Evolutionary conservation across 2,329 filamentous ascomycete genomes (phyloP), one percentile per base, ranked within the genome.

Genomic region (Neopestalotiopsis sp.): DNA sequence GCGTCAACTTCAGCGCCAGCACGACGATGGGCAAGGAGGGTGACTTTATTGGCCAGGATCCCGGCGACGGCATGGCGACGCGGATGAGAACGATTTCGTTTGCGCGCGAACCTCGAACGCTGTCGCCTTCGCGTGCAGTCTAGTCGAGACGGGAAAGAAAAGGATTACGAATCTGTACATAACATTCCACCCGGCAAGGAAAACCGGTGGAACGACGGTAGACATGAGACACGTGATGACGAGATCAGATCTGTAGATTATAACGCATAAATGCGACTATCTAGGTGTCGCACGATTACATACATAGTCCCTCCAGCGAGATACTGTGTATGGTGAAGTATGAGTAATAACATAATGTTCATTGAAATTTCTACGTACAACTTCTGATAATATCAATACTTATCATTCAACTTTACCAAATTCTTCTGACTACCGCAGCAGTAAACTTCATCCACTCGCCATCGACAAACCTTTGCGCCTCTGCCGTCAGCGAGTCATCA

Each of bases 81-180:
- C 67, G 69, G 58, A 69, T 70, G 58, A 68, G 69, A 24, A 72
- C 71, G 57, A 71, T 74, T 58, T 73, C 73, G 40, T 74, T 74
- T 66, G 67, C 68, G 10, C 40, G 61, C 9, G 34, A 64, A 20
- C 61, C 61, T 20, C 61, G 61, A 30, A 38, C 40, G 20, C 38
- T 38, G 10, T 64, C 61, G 14, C 61, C 61, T 4, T 64, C 61
- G 24, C n/a, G 61, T 5, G 61, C 28, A 9, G 61, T 64, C 10
- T 64, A 64, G 34, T 30, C 32, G 32, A 9, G n/a, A 7, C 6
- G n/a, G 17, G 17, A 13, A 17, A 52, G n/a, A 20, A n/a, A 17
- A 9, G 45, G 9, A 38, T 7, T 10, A 38, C 34, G 45, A n/a
- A 6, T 3, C 5, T 52, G 45, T 52, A 52, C 45, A 52, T 52